These are phyloP conservation scores for Eragrostis nindensis DNA, from an alignment of 176 grass and related monocot genomes.

Conservation along the genomic window DNA sequence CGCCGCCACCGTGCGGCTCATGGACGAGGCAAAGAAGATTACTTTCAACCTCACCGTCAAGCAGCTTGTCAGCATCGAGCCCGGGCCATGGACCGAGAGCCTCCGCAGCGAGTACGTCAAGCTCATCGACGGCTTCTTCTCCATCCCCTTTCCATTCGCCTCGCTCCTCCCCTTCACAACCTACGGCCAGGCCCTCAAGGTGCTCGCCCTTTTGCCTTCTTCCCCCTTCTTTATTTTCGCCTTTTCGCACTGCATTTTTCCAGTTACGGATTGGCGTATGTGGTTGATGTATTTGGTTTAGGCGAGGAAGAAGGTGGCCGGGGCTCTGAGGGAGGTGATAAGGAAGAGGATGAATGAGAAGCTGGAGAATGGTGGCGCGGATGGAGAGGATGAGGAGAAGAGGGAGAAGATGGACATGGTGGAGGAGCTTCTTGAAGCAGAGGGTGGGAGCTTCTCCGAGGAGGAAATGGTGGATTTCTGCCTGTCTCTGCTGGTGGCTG, in stretches of 20 bases:
- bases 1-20: constrained; percentile 61
- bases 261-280: neutral
- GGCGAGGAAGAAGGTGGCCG: constrained; percentile 94
- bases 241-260: neutral
- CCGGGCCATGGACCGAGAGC: constrained; percentile 72
- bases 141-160: constrained; percentile 80
- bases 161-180: constrained; percentile 85
- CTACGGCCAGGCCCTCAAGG: constrained; percentile 94
- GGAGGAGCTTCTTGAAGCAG: constrained; percentile 76
- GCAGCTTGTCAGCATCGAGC: constrained; percentile 95
- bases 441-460: constrained; percentile 71
- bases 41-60: constrained; percentile 95
- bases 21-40: constrained; percentile 95
- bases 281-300: constrained; percentile 27
- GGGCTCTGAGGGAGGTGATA: constrained; percentile 80
- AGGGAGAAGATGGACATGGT: constrained; percentile 81
- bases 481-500: constrained; percentile 78
- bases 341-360: constrained; percentile 70
- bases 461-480: constrained; percentile 98
- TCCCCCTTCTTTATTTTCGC: neutral
- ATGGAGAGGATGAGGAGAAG: neutral
- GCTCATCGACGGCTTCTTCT: constrained; percentile 97
- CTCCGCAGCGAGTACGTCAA: constrained; percentile 82
- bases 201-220: constrained; percentile 24
- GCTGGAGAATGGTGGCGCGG: neutral